These are phyloP conservation scores for Eucalyptus virginea DNA, from an alignment of 345 rosid species.

Conservation along the genomic window DNA sequence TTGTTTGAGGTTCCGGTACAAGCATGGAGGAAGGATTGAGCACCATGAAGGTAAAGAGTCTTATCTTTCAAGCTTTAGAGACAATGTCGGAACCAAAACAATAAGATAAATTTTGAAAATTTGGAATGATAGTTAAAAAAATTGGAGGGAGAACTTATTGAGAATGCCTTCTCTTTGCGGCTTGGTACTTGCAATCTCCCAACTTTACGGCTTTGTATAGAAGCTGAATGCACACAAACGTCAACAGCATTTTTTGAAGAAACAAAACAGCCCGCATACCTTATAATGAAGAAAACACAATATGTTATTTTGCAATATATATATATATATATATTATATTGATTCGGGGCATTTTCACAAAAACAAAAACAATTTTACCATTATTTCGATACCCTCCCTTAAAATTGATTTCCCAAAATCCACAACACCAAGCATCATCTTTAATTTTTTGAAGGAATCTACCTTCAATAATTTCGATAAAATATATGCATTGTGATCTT, in stretches of 20 bases:
- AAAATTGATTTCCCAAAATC: too few relatives aligned
- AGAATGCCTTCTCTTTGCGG: neutral
- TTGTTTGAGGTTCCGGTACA: neutral
- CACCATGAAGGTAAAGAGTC: neutral
- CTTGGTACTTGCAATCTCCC: neutral
- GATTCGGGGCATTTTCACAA: neutral
- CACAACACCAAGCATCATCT: neutral
- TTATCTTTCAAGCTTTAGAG: neutral
- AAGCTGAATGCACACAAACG: neutral
- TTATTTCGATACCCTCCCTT: neutral
- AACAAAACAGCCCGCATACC: neutral
- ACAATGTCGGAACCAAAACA: neutral
- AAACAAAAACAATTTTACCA: neutral
- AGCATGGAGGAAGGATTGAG: neutral
- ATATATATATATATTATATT: too few relatives aligned
- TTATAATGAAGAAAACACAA: neutral
- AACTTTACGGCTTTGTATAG: neutral
- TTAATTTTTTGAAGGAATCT: too few relatives aligned
- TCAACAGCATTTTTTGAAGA: neutral
- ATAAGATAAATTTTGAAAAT: too few relatives aligned
- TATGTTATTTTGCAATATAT: neutral
- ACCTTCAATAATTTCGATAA: too few relatives aligned
- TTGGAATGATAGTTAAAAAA: neutral
- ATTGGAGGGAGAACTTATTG: neutral
- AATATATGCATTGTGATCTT: neutral